Evolutionary conservation across 192 early-diverging fungal genomes (phyloP).

Genomic region (Entrophospora sp.): DNA sequence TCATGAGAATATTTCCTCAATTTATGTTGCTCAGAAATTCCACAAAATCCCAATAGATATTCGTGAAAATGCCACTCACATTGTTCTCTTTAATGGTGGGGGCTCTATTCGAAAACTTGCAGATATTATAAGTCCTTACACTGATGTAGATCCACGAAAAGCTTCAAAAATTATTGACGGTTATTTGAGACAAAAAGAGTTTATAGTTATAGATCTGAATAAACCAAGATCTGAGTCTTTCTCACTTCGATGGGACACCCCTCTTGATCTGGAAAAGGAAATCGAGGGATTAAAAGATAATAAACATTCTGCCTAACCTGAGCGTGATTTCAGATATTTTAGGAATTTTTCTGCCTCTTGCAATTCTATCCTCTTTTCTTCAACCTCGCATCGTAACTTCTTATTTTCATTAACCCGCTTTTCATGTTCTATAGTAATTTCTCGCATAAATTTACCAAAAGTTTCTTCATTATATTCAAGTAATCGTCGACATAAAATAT

Average conservation of each 20-base stretch:
- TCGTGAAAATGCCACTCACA: conserved; percentile 16
- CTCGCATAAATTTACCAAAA: conserved; percentile 1
- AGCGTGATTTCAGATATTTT: background rate
- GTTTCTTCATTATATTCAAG: background rate
- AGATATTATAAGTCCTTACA: conserved; percentile 11
- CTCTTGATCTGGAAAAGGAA: background rate
- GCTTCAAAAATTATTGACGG: background rate
- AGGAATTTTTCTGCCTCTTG: background rate
- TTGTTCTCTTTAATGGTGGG: conserved; percentile 11
- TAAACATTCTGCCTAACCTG: too few species aligned
- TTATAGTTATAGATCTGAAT: conserved; percentile 10
- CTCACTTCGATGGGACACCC: conserved; percentile 1
- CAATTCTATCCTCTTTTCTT: background rate
- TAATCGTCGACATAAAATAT: background rate
- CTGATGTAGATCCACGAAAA: background rate
- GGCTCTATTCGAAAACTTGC: conserved; percentile 16
- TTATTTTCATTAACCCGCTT: background rate
- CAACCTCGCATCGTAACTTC: background rate
- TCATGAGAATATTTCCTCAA: conserved; percentile 16
- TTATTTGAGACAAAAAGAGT: conserved; percentile 15
- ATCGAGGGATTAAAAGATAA: background rate
- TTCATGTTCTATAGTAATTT: background rate
- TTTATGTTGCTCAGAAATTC: conserved; percentile 12
- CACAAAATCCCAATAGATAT: conserved; percentile 16
- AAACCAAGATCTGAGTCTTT: conserved; percentile 2